A percentile compares a stretch with the other conserved stretches of the same genome.
phyloP scores from a whole-genome alignment of 352 stramenopile species.

The Phytopythium aichiense region DNA sequence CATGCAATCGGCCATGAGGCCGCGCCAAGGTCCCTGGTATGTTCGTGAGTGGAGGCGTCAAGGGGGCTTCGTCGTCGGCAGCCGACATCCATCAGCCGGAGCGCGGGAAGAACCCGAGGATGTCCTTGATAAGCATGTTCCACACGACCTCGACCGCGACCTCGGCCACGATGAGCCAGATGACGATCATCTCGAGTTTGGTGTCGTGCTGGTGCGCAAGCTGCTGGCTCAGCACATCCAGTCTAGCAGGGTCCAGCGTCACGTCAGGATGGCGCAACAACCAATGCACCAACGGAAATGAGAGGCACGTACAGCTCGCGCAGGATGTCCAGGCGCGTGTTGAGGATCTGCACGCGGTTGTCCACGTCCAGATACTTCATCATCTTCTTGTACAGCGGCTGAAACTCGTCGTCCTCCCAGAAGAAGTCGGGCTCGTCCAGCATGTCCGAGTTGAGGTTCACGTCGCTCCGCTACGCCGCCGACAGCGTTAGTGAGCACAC shows the following conservation, averaged over 20 bases:
- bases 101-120: slow-evolving; percentile 80
- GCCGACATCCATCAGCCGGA: slow-evolving; percentile 30
- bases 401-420: slow-evolving; percentile 92
- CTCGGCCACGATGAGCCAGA: slow-evolving; percentile 91
- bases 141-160: slow-evolving; percentile 86
- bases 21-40: too few species aligned
- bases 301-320: slow-evolving; percentile 76
- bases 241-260: slow-evolving; percentile 16
- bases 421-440: slow-evolving; percentile 94
- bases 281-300: not conserved
- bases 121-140: slow-evolving; percentile 89
- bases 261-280: not conserved
- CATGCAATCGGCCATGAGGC: too few species aligned
- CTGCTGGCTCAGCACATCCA: slow-evolving; percentile 91
- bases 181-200: slow-evolving; percentile 93
- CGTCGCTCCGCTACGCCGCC: slow-evolving; percentile 68
- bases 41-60: too few species aligned
- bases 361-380: slow-evolving; percentile 92
- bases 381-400: slow-evolving; percentile 90
- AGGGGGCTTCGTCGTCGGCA: too few species aligned
- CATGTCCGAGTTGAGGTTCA: slow-evolving; percentile 94
- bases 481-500: slow-evolving; percentile 1
- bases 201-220: slow-evolving; percentile 87
- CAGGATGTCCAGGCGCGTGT: slow-evolving; percentile 92
- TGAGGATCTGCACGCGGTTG: slow-evolving; percentile 91